Evolutionary conservation across 2,329 filamentous ascomycete species (phyloP).

Genomic region (Pseudogymnoascus sp.): DNA sequence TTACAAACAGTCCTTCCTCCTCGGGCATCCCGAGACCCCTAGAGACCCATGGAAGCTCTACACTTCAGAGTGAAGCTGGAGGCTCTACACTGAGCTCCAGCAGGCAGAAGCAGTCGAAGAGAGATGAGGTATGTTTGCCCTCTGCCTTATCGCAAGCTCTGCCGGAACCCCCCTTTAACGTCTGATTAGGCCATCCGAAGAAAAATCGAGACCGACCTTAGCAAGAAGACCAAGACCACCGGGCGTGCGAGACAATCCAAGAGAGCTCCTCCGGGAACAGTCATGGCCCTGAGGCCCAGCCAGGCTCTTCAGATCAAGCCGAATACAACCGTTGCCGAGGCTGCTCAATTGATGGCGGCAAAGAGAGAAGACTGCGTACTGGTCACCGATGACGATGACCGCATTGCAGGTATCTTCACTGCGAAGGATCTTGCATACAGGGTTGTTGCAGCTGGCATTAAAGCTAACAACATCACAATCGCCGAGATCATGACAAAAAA

Average conservation of each 20-base stretch:
- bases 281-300: slow-evolving; percentile 90
- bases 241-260: slow-evolving; percentile 75
- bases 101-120: slow-evolving; percentile 91
- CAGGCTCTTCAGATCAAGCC: slow-evolving; percentile 97
- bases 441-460: slow-evolving; percentile 84
- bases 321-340: slow-evolving; percentile 85
- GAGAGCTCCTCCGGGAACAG: slow-evolving; percentile 92
- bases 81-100: slow-evolving; percentile 78
- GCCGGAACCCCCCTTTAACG: slow-evolving; percentile 16
- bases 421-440: slow-evolving; percentile 97
- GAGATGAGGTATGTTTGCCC: slow-evolving; percentile 76
- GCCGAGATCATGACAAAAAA: slow-evolving; percentile 99
- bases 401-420: slow-evolving; percentile 97
- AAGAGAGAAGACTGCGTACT: slow-evolving; percentile 97
- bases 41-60: slow-evolving; percentile 44
- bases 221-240: slow-evolving; percentile 85
- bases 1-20: slow-evolving; percentile 55
- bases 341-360: slow-evolving; percentile 96
- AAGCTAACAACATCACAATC: slow-evolving; percentile 84
- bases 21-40: slow-evolving; percentile 68
- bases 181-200: slow-evolving; percentile 74
- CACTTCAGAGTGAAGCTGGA: slow-evolving; percentile 45
- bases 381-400: slow-evolving; percentile 94
- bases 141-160: slow-evolving; percentile 4
- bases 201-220: slow-evolving; percentile 95